Base-by-base conservation (phyloP, 2,329 filamentous ascomycete genomes). In the Xylaria sp. region DNA sequence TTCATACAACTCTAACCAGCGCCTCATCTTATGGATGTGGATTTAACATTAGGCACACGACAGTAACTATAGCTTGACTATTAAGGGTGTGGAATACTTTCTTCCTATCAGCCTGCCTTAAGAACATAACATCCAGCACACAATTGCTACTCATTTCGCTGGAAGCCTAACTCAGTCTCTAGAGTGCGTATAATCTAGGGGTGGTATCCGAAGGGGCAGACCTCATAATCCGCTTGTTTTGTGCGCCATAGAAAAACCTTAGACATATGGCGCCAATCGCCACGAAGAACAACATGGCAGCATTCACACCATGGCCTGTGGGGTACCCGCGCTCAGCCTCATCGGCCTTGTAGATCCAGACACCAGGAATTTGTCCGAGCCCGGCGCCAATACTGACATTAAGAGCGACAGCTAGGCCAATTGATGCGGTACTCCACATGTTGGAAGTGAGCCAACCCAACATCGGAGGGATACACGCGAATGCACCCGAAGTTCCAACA, bases 261-360 rank as follows among this genome's bases (percentile, higher is more conserved):
- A 92, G 60, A 8, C 57, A 65, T 1, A 77, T 28, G 6, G 77
- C 75, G 44, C 76, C 76, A 23, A 76, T 59, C 12, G 74, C 60
- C 3, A 78, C 77, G 23, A 79, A 58, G 64, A 78, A 75, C 7
- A 78, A 74, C 3, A 83, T 80, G 5, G 88, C 74, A 66, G 87
- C 86, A 1, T 88, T 88, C 0, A 81, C 83, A 1, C 85, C 82
- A 76, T 93, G 90, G 0, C 91, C 91, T 0, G 90, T 92, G 0
- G 90, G 90, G 76, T 91, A 93, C 0, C 91, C 91, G 10, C 73
- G 80, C 25, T 81, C 78, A 20, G 84, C 86, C 78, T 93, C 89
- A 12, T 86, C 80, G 0, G 87, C 83, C 75, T 90, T 91, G 80
- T 92, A 93, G 70, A 92, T 92, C 90, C 90, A 93, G 0, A 92